These are phyloP conservation scores for Globisporangium splendens DNA, from an alignment of 352 stramenopile genomes.

Conservation along the genomic window DNA sequence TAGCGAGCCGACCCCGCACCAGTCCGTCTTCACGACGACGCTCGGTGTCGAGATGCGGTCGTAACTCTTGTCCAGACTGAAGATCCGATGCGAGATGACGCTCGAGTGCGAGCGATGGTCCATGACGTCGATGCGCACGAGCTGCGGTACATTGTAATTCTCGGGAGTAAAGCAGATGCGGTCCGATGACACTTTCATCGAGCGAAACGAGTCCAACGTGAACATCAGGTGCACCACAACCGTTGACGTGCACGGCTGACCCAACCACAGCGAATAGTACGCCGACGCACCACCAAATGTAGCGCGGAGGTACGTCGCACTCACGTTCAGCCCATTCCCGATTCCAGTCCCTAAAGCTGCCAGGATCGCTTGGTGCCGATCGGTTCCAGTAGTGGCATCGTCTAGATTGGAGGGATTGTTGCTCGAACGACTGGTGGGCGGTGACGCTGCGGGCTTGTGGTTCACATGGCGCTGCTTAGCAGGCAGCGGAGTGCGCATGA, in stretches of 20 bases:
- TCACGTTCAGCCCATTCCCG: constrained; percentile 21
- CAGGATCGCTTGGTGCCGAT: too few species aligned
- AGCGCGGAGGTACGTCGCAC: constrained; percentile 43
- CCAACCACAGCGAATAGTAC: constrained; percentile 59
- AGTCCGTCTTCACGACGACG: constrained; percentile 47
- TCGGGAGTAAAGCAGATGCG: constrained; percentile 69
- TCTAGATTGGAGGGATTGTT: too few species aligned
- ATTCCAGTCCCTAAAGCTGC: not conserved
- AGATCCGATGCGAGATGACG: constrained; percentile 58
- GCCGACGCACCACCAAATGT: constrained; percentile 55
- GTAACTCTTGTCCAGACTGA: constrained; percentile 63
- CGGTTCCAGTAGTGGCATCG: too few species aligned
- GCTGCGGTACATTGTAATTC: constrained; percentile 51
- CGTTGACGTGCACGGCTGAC: constrained; percentile 49
- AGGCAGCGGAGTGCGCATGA: not conserved
- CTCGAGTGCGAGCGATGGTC: constrained; percentile 42
- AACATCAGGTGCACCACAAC: constrained; percentile 73
- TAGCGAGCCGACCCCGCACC: constrained; percentile 28
- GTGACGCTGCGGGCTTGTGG: too few species aligned
- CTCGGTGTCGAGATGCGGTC: constrained; percentile 44
- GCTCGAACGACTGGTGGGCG: not conserved
- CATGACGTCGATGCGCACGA: constrained; percentile 54
- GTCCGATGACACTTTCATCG: constrained; percentile 54
- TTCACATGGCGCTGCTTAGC: too few species aligned
- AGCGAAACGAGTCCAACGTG: constrained; percentile 32